Evolutionary conservation across 2,329 filamentous ascomycete genomes (phyloP), one percentile per base, ranked within the genome.

Genomic region (Sporothrix globosa): DNA sequence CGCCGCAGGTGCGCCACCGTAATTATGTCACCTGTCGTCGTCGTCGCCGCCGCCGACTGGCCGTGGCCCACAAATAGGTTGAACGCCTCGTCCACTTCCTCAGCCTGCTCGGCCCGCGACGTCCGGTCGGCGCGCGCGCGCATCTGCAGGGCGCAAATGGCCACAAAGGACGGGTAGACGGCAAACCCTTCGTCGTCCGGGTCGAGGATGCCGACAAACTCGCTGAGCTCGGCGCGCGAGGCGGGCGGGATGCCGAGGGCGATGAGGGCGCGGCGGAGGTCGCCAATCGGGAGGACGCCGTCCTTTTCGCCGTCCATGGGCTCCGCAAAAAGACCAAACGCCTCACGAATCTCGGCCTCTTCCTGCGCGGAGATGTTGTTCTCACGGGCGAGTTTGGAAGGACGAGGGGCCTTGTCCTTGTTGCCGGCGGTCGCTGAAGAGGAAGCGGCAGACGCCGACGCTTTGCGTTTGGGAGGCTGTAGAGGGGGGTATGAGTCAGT

Each of bases 331-430:
- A 98, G 86, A 27, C 87, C 85, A 80, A 96, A 98, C 17, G 94
- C 94, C 80, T 97, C 94, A 76, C 88, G 90, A 77, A 99, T 97
- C 81, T 97, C 93, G 75, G 87, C 86, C 81, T 98, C 95, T 81
- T 97, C 91, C 74, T 91, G 88, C 53, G 90, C 91, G 17, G 88
- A 90, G 77, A 98, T 88, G 79, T 93, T 90, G 85, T 97, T 90
- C 78, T 97, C 93, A 81, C 94, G 95, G 41, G 95, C 95, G 76
- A 97, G 92, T 80, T 93, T 96, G 71, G 94, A 97, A 77, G 88
- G 89, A 73, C 91, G 91, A 83, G 81, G n/a, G 17, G 24, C 39
- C 27, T 60, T 30, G n/a, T 61, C 71, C 77, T 78, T 58, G 48
- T n/a, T 6, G 74, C 67, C 80, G 7, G 56, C 10, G 2, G 69